Evolutionary conservation across 1,139 yeast species (phyloP), one percentile per base, ranked within the genome.

Genomic region (Hyphopichia burtonii): DNA sequence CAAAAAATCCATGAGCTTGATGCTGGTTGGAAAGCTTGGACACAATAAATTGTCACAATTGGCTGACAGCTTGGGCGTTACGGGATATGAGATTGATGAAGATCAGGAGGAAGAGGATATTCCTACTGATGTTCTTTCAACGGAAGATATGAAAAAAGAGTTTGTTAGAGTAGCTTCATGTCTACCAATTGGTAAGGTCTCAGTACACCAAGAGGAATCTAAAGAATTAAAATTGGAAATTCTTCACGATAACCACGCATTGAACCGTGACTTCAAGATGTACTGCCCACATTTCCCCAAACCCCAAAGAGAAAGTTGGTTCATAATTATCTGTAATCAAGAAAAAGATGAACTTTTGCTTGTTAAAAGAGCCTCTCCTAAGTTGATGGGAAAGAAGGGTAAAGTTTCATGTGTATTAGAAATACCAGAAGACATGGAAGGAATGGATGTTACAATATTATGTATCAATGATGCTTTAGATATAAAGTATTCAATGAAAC

Each of bases 231-330:
- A 54, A 1, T 69, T 88, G 19, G 66, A 61, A 17, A 66, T 87
- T 38, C 57, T 56, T 8, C 94, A 85, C 59, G 66, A 67, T 30
- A 82, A 80, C 46, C 60, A 56, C 18, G 82, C 86, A 11, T 64
- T 74, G 43, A 80, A 75, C 49, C 63, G 67, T 4, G 87, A 82
- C 43, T 86, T 79, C 65, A 79, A 78, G 47, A 80, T 88, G 46
- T 80, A 83, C 55, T 74, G 93, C 47, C 94, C 95, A 3, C 80
- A 78, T 51, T 93, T 87, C 66, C 96, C 96, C 37, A 91, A 93
- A 61, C 73, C 84, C 1, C 99, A 94, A 63, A 84, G 91, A 54
- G 99, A 93, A 59, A 82, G 95, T 0, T 94, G 99, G 99, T 88
- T 93, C 61, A 76, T 85, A 9, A 77, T 91, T 39, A 63, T 84